phyloP scores from a whole-genome alignment of 2,329 filamentous ascomycete genomes.

The Pyrenophora teres region DNA sequence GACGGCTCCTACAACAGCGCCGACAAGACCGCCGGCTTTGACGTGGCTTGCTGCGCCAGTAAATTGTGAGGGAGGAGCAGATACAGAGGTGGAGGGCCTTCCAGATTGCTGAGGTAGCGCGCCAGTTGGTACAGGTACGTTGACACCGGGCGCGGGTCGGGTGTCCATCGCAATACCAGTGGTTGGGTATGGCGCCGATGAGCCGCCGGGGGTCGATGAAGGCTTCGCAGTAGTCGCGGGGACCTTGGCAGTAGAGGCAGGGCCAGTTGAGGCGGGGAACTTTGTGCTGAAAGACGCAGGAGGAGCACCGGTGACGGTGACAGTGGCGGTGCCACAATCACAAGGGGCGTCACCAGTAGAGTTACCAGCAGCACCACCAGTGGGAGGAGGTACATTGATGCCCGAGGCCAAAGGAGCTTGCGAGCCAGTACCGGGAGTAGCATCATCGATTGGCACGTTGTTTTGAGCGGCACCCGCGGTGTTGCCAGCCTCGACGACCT shows the following conservation, averaged over 20 bases:
- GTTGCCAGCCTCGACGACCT: constrained; percentile 46
- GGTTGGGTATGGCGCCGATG: constrained; percentile 28
- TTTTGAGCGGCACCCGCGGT: constrained; percentile 39
- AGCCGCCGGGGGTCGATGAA: background rate
- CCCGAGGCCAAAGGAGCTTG: constrained; percentile 28
- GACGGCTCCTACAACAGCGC: constrained; percentile 28
- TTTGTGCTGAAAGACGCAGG: constrained; percentile 19
- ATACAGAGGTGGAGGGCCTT: constrained; percentile 27
- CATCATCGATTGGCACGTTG: constrained; percentile 25
- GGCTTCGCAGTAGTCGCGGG: constrained; percentile 7
- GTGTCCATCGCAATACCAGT: constrained; percentile 37
- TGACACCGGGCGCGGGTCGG: constrained; percentile 27
- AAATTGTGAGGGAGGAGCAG: constrained; percentile 30
- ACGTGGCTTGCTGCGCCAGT: constrained; percentile 34
- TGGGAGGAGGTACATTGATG: constrained; percentile 28
- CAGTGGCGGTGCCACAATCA: constrained; percentile 33
- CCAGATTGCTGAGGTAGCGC: constrained; percentile 20
- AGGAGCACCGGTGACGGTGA: constrained; percentile 36
- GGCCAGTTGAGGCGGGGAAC: constrained; percentile 17
- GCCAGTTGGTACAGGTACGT: constrained; percentile 29
- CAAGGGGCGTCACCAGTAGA: constrained; percentile 22
- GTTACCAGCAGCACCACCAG: constrained; percentile 13
- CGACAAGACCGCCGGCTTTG: constrained; percentile 30
- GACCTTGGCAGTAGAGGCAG: constrained; percentile 13
- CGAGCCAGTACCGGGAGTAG: constrained; percentile 33